Conservation (phyloP, 1,139 yeast genomes). For the Sporopachydermia cereana region DNA sequence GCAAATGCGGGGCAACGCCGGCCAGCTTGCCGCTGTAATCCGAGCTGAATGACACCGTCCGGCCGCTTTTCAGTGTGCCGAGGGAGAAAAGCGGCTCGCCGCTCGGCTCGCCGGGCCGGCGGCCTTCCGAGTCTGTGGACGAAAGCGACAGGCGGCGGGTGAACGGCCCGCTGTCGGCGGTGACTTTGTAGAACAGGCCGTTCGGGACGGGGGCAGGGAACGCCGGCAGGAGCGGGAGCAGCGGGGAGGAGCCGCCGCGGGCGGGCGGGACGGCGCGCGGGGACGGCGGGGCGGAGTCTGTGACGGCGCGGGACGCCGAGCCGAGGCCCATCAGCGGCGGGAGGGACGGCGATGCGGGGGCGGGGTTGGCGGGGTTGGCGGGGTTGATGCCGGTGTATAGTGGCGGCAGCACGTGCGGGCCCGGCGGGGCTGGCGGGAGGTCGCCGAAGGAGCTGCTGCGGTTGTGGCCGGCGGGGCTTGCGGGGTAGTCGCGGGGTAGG, state of each 20-base stretch:
- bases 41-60: background rate
- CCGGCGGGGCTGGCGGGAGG: background rate
- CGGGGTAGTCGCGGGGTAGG: background rate
- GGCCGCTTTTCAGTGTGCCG: background rate
- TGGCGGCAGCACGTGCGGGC: background rate
- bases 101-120: no score
- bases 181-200: slow-evolving; percentile 3
- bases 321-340: background rate
- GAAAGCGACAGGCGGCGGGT: background rate
- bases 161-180: slow-evolving; percentile 3
- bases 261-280: background rate
- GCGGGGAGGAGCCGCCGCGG: background rate
- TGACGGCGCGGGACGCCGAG: background rate
- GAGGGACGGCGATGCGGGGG: background rate
- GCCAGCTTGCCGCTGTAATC: background rate
- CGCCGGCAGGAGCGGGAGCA: background rate
- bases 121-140: background rate
- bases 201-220: slow-evolving; percentile 2
- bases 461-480: background rate
- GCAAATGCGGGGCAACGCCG: background rate
- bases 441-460: background rate
- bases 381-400: background rate
- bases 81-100: background rate
- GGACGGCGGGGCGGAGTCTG: background rate
- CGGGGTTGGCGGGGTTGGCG: background rate